Base-by-base conservation (phyloP, 2,329 filamentous ascomycete genomes). In the Aspergillus pseudoterreus region DNA sequence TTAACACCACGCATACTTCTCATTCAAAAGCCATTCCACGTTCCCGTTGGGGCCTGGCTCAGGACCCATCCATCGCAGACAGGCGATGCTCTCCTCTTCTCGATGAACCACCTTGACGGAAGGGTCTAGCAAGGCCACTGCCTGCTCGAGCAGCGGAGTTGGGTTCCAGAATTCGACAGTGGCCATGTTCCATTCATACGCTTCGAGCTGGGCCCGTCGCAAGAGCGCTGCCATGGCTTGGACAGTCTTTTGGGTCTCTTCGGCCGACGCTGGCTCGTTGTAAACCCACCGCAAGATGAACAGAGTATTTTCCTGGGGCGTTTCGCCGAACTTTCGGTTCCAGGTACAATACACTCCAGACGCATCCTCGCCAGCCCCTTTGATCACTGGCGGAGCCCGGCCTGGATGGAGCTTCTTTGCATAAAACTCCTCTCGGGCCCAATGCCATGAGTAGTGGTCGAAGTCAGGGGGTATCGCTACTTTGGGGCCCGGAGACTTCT, bases 151-250 rank as follows among this genome's bases (percentile, higher is more conserved):
- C 56, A 78, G 62, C 6, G 81, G 74, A 4, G 80, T 80, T 0
- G 92, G 91, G 65, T 94, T 95, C 92, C 92, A 97, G 47, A 92
- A 75, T 66, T 91, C 81, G 3, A 96, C 82, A 43, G 82, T 78
- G 38, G 78, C 76, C 73, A 90, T 83, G 42, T 81, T 75, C 87
- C 89, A 95, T 51, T 82, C 76, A 3, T 76, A 71, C 1, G 92
- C 92, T 70, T 95, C 84, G 8, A 72, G 71, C 62, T 86, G 83
- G 4, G 90, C 91, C 42, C 84, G 75, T 39, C 74, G 70, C 42
- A 95, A 67, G 22, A 96, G 78, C 2, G 81, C 80, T 35, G 78
- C 76, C 53, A 95, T 77, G 1, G 77, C 77, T 33, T 71, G 74
- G 0, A 80, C 78, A 14, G 75, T 70, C 0, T 70, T 69, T 43